Evolutionary conservation across 2,329 filamentous ascomycete species (phyloP).

Genomic region (Verticillium klebahnii): DNA sequence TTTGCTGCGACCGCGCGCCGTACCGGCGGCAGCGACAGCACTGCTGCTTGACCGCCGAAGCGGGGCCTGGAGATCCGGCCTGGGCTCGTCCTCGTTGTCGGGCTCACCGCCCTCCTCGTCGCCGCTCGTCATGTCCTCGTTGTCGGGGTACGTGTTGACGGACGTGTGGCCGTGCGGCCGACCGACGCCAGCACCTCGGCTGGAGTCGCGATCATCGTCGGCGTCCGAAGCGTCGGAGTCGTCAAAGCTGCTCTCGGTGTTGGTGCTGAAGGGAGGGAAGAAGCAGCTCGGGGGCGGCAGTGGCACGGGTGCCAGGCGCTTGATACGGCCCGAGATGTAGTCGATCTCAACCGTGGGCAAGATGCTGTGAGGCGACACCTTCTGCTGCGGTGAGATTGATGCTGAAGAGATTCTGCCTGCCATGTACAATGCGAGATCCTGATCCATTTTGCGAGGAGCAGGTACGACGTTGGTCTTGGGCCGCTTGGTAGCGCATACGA

Average conservation of each 20-base stretch:
- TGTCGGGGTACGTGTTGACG: slow-evolving; percentile 32
- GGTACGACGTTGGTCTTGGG: slow-evolving; percentile 20
- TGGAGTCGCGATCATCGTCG: slow-evolving; percentile 22
- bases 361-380: background rate
- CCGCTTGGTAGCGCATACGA: slow-evolving; percentile 48
- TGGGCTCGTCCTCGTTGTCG: slow-evolving; percentile 12
- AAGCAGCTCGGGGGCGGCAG: slow-evolving; percentile 50
- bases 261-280: slow-evolving; percentile 41
- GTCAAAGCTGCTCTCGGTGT: slow-evolving; percentile 23
- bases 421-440: background rate
- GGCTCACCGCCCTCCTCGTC: slow-evolving; percentile 25
- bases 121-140: slow-evolving; percentile 32
- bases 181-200: slow-evolving; percentile 25
- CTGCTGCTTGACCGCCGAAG: slow-evolving; percentile 18
- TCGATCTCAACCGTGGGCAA: slow-evolving; percentile 32
- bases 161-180: slow-evolving; percentile 32
- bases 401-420: background rate
- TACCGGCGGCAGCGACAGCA: slow-evolving; percentile 26
- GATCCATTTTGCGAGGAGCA: background rate
- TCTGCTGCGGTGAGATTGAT: background rate
- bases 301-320: slow-evolving; percentile 38
- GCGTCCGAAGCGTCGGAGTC: slow-evolving; percentile 28
- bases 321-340: slow-evolving; percentile 38
- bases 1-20: slow-evolving; percentile 23
- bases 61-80: slow-evolving; percentile 11